These are phyloP conservation scores for Claviceps humidiphila DNA, from an alignment of 2,329 filamentous ascomycete genomes.

Conservation along the genomic window DNA sequence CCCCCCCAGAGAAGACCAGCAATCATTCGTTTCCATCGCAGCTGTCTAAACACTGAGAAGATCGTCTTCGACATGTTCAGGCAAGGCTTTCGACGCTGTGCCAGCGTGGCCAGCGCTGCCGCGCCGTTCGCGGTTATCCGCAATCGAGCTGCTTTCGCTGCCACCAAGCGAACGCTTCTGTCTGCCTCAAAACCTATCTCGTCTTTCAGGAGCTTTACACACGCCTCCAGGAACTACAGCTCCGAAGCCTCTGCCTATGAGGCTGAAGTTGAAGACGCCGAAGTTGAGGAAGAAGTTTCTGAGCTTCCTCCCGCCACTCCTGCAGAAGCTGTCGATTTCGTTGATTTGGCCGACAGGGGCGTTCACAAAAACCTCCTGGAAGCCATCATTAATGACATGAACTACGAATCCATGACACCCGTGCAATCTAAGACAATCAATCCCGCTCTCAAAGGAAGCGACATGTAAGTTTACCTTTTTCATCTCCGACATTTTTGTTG, in stretches of 20 bases:
- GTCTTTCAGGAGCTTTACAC: slow-evolving; percentile 12
- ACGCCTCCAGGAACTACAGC: slow-evolving; percentile 24
- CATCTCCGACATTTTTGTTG: background rate
- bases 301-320: slow-evolving; percentile 4
- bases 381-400: slow-evolving; percentile 59
- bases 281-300: too few relatives aligned
- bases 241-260: slow-evolving; percentile 22
- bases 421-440: slow-evolving; percentile 79
- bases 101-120: slow-evolving; percentile 20
- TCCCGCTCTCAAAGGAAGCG: slow-evolving; percentile 63
- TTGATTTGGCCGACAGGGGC: slow-evolving; percentile 29
- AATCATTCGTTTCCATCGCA: background rate
- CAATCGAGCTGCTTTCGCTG: slow-evolving; percentile 14
- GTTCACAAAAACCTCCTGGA: slow-evolving; percentile 53
- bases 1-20: background rate
- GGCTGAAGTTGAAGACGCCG: background rate
- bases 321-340: slow-evolving; percentile 26
- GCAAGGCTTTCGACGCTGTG: slow-evolving; percentile 26
- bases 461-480: slow-evolving; percentile 53
- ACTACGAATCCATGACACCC: slow-evolving; percentile 77
- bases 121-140: slow-evolving; percentile 17
- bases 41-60: background rate
- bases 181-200: slow-evolving; percentile 9
- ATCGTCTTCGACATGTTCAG: slow-evolving; percentile 19
- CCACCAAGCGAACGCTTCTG: slow-evolving; percentile 11